Evolutionary conservation across 768 basidiomycete species (phyloP).

Genomic region (Podaxis sp.): DNA sequence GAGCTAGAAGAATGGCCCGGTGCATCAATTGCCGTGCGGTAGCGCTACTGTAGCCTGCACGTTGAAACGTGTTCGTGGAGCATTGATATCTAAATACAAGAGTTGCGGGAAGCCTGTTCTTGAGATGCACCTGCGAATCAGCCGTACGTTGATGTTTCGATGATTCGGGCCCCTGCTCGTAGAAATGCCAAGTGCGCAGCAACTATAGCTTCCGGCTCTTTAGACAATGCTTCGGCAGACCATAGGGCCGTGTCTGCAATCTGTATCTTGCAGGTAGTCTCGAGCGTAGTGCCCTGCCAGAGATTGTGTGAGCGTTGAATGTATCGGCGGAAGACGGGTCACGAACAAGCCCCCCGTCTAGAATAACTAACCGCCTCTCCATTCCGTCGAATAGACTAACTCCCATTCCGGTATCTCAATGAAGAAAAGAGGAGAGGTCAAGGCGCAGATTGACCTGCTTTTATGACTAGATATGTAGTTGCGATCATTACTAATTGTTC

Average conservation of each 20-base stretch:
- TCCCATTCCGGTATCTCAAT: background rate
- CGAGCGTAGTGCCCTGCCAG: constrained; percentile 60
- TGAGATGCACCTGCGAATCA: background rate
- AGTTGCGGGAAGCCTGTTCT: background rate
- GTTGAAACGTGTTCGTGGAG: constrained; percentile 51
- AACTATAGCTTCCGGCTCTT: constrained; percentile 54
- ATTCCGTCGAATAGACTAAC: constrained; percentile 2
- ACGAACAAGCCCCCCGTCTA: constrained; percentile 51
- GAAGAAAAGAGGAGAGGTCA: no score
- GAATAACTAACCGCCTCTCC: constrained; percentile 19
- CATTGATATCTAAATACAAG: constrained; percentile 59
- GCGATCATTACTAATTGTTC: no score
- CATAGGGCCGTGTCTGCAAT: constrained; percentile 62
- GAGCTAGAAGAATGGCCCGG: constrained; percentile 52
- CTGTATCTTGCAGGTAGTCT: constrained; percentile 45
- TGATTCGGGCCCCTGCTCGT: constrained; percentile 61
- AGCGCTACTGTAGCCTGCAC: constrained; percentile 44
- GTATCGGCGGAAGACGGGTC: background rate
- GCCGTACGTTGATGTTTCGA: constrained; percentile 68
- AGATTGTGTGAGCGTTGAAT: background rate
- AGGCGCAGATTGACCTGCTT: no score
- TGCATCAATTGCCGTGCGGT: constrained; percentile 51
- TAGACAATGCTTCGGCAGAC: constrained; percentile 63
- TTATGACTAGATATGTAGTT: no score
- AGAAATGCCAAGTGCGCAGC: constrained; percentile 63